These are phyloP conservation scores for Teratosphaeria zuluensis DNA, from an alignment of 2,329 filamentous ascomycete genomes.

Conservation along the genomic window DNA sequence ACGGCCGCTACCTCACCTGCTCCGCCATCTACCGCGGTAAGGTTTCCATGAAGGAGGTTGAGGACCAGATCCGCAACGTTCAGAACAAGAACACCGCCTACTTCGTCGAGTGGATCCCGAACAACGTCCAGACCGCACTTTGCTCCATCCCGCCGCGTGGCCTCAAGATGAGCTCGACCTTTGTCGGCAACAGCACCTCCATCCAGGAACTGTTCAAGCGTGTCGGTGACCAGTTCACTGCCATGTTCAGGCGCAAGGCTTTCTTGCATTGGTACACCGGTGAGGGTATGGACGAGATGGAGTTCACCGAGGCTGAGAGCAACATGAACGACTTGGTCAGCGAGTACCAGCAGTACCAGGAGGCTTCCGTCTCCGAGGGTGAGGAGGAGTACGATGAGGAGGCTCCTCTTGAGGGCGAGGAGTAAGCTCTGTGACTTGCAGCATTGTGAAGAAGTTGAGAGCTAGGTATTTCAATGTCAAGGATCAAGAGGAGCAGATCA, in stretches of 20 bases:
- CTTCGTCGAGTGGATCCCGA: constrained; percentile 99
- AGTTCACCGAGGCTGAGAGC: constrained; percentile 99
- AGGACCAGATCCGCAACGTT: constrained; percentile 99
- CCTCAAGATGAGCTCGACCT: constrained; percentile 98
- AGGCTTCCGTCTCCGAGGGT: constrained; percentile 91
- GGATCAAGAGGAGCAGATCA: background rate
- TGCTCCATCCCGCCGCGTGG: constrained; percentile 97
- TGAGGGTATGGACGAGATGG: constrained; percentile 99
- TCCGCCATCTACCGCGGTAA: constrained; percentile 99
- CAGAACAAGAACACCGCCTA: constrained; percentile 99
- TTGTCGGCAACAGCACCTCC: constrained; percentile 97
- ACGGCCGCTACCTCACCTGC: constrained; percentile 98
- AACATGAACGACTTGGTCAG: constrained; percentile 99
- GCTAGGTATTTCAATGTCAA: background rate
- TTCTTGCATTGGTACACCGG: constrained; percentile 99
- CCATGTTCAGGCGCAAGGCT: constrained; percentile 99
- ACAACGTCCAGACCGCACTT: constrained; percentile 99
- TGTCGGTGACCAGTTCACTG: constrained; percentile 98
- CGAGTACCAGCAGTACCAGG: constrained; percentile 99
- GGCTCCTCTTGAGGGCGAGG: constrained; percentile 60
- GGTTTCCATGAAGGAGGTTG: constrained; percentile 99
- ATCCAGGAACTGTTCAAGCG: constrained; percentile 99
- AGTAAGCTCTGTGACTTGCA: constrained; percentile 39
- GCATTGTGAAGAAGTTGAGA: background rate
- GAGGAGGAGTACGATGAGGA: constrained; percentile 95